Conservation (phyloP, 148 eudicot genomes). For the Spergularia bocconei region DNA sequence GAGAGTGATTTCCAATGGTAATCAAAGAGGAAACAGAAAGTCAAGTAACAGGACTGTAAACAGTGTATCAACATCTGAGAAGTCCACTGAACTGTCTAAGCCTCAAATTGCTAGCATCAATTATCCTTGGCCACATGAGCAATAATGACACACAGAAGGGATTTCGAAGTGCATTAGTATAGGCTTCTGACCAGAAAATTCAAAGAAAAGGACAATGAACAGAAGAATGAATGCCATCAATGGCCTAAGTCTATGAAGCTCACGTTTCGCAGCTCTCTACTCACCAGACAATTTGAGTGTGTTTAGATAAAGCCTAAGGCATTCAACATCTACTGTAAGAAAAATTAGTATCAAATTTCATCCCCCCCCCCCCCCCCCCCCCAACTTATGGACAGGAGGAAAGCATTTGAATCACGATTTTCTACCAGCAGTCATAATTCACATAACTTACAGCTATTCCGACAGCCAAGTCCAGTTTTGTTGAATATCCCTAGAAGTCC, state of each 20-base stretch:
- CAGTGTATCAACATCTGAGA: neutral
- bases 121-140: neutral
- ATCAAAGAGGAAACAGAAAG: neutral
- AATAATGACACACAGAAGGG: neutral
- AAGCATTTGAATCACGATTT: too few relatives aligned
- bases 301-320: neutral
- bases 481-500: too few relatives aligned
- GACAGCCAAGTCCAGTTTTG: too few relatives aligned
- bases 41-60: neutral
- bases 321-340: neutral
- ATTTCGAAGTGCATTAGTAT: too few relatives aligned
- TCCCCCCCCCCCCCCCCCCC: too few relatives aligned
- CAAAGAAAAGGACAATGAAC: too few relatives aligned
- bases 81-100: neutral
- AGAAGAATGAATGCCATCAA: neutral
- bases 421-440: too few relatives aligned
- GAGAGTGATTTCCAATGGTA: neutral
- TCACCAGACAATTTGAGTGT: neutral
- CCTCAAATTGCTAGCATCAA: neutral
- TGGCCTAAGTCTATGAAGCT: too few relatives aligned
- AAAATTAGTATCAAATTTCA: too few relatives aligned
- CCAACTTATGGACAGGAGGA: too few relatives aligned
- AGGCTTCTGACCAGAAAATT: neutral
- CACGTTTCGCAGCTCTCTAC: neutral
- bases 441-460: too few relatives aligned